Evolutionary conservation across 2,329 filamentous ascomycete genomes (phyloP).

Genomic region (Claviceps maximensis): DNA sequence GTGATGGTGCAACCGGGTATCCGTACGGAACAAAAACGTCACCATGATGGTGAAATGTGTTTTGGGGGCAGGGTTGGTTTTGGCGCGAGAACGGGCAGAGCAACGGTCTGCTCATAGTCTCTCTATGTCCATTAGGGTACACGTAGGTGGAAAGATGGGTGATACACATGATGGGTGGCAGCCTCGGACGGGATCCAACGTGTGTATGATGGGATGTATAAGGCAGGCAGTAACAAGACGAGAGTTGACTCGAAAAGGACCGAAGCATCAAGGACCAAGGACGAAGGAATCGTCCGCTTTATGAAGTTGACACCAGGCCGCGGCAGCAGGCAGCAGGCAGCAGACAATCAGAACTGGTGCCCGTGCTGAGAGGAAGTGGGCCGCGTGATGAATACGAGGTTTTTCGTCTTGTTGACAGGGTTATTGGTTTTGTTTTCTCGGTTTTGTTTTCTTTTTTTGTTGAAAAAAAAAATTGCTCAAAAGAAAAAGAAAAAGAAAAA

Average conservation of each 20-base stretch:
- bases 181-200: no score
- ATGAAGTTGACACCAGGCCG: no score
- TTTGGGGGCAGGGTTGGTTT: conserved; percentile 28
- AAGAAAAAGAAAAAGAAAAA: no score
- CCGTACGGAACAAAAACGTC: conserved; percentile 20
- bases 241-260: neutral
- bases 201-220: neutral
- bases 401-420: no score
- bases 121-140: conserved; percentile 30
- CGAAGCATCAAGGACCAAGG: neutral
- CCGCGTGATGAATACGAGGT: no score
- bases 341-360: no score
- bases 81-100: conserved; percentile 27
- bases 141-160: conserved; percentile 33
- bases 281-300: no score
- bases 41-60: conserved; percentile 28
- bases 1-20: conserved; percentile 14
- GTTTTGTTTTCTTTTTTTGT: no score
- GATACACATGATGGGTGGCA: conserved; percentile 35
- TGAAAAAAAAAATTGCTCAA: no score
- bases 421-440: no score
- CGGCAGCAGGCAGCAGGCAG: no score
- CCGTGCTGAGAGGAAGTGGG: no score
- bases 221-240: neutral
- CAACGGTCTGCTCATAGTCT: conserved; percentile 21